These are phyloP conservation scores for Hypholoma sublateritium DNA, from an alignment of 768 basidiomycete genomes.

Conservation along the genomic window DNA sequence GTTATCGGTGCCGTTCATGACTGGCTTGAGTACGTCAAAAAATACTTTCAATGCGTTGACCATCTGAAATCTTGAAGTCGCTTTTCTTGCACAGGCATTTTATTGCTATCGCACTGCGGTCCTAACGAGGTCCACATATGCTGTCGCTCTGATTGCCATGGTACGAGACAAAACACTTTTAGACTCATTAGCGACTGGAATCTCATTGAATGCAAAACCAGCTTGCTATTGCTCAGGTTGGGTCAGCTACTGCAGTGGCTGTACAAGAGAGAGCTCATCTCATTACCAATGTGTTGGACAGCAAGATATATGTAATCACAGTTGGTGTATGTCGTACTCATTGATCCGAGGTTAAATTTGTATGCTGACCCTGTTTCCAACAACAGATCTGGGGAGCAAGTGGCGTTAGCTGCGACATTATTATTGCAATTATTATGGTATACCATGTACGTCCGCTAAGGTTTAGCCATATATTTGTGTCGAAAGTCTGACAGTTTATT, in stretches of 20 bases:
- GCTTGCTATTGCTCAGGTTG: not conserved
- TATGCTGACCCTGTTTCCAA: not conserved
- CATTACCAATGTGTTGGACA: not conserved
- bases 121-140: not conserved
- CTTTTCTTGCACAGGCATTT: not conserved
- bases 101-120: not conserved
- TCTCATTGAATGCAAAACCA: not conserved
- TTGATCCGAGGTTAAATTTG: not conserved
- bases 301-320: not conserved
- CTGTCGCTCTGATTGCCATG: not conserved
- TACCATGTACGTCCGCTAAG: not conserved
- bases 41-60: not conserved
- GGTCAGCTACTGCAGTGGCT: not conserved
- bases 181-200: not conserved
- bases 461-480: no score
- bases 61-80: not conserved
- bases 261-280: not conserved
- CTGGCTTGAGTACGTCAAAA: not conserved
- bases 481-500: not conserved
- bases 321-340: not conserved
- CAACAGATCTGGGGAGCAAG: constrained; percentile 1
- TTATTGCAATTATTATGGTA: not conserved
- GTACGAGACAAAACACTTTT: not conserved
- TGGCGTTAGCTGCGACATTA: not conserved
- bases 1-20: not conserved